A percentile compares a stretch with the other conserved stretches of the same genome.
Evolutionary conservation across 352 stramenopile genomes (phyloP).

Genomic region (Phytophthora cajani): DNA sequence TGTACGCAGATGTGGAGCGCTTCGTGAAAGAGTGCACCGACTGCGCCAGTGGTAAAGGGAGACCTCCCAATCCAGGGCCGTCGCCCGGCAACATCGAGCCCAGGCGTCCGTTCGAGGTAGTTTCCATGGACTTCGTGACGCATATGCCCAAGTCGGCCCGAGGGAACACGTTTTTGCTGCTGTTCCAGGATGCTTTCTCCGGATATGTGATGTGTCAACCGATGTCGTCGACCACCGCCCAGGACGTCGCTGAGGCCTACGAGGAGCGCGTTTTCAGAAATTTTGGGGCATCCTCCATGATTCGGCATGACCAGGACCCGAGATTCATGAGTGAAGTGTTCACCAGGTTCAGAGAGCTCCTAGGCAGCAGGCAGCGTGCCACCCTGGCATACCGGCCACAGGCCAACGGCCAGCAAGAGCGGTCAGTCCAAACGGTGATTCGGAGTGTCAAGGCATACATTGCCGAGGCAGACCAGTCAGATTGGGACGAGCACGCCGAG

Average conservation of each 20-base stretch:
- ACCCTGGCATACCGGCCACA: background rate
- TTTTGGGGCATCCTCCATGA: no score
- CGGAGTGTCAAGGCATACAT: background rate
- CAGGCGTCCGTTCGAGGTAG: background rate
- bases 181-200: conserved; percentile 2
- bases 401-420: conserved; percentile 7
- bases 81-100: background rate
- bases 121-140: conserved; percentile 6
- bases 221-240: conserved; percentile 1
- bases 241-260: conserved; percentile 8
- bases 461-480: background rate
- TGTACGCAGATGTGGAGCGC: no score
- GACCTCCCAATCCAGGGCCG: no score
- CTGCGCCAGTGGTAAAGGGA: no score
- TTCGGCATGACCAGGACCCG: no score
- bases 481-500: conserved; percentile 1
- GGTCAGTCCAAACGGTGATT: conserved; percentile 7
- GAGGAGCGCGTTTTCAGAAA: background rate
- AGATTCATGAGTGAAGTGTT: no score
- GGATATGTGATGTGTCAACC: conserved; percentile 5
- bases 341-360: background rate
- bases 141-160: background rate
- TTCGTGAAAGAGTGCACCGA: no score
- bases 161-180: conserved; percentile 1
- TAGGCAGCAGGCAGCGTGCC: background rate